Evolutionary conservation across 108 stramenopile genomes (phyloP).

Genomic region (Nitzschia inconspicua): DNA sequence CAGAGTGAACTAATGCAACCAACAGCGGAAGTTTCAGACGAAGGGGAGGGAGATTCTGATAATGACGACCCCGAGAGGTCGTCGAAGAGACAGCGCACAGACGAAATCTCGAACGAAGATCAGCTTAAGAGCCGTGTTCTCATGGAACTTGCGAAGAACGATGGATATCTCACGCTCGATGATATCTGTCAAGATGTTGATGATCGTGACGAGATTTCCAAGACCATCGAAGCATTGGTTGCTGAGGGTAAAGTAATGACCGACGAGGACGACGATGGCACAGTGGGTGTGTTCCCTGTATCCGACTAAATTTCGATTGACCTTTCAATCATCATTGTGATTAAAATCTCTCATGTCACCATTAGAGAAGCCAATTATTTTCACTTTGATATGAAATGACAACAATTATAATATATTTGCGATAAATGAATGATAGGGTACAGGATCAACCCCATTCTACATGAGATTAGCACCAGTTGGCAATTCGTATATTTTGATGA

Average conservation of each 20-base stretch:
- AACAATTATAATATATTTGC: too few relatives aligned
- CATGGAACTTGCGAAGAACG: slow-evolving; percentile 32
- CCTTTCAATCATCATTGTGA: too few relatives aligned
- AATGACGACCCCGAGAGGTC: slow-evolving; percentile 9
- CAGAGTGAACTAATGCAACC: not conserved
- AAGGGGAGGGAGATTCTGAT: slow-evolving; percentile 35
- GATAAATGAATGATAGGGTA: too few relatives aligned
- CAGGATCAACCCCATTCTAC: too few relatives aligned
- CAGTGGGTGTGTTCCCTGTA: slow-evolving; percentile 9
- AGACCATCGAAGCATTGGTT: slow-evolving; percentile 43
- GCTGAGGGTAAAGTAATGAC: slow-evolving; percentile 49
- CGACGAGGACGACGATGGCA: slow-evolving; percentile 36
- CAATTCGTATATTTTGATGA: slow-evolving; percentile 84
- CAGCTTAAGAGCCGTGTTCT: slow-evolving; percentile 44
- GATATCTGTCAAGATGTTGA: slow-evolving; percentile 39
- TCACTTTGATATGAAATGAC: too few relatives aligned
- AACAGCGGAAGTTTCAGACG: slow-evolving; percentile 23
- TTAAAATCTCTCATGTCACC: too few relatives aligned
- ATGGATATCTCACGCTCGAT: slow-evolving; percentile 47
- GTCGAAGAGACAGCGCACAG: slow-evolving; percentile 30
- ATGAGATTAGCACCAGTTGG: slow-evolving; percentile 47
- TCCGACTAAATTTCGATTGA: slow-evolving; percentile 20
- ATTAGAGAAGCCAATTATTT: too few relatives aligned
- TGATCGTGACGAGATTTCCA: slow-evolving; percentile 46
- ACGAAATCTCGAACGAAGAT: slow-evolving; percentile 9